phyloP scores from a whole-genome alignment of 2,329 filamentous ascomycete species.

The Fusarium mundagurra region DNA sequence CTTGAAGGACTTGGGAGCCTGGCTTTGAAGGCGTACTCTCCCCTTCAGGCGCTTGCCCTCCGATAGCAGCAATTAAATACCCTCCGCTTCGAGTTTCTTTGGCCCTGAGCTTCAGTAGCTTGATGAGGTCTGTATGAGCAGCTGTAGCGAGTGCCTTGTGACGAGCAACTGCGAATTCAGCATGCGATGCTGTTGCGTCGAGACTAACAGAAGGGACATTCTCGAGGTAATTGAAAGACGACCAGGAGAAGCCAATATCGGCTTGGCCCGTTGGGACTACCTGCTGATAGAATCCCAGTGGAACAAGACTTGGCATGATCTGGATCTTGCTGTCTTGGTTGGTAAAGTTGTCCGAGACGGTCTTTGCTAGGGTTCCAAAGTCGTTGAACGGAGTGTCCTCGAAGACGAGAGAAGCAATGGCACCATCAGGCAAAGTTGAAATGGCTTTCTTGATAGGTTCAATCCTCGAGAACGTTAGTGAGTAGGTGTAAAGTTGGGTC shows the following conservation, averaged over 20 bases:
- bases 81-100: background rate
- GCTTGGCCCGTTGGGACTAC: background rate
- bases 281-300: conserved; percentile 7
- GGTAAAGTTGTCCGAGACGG: background rate
- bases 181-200: conserved; percentile 1
- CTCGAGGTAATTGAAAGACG: conserved; percentile 10
- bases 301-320: background rate
- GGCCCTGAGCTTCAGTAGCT: background rate
- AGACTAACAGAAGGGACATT: background rate
- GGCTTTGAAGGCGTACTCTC: background rate
- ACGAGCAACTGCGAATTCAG: conserved; percentile 4
- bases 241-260: conserved; percentile 5
- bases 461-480: background rate
- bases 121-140: background rate
- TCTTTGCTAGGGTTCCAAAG: conserved; percentile 13
- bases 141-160: conserved; percentile 1
- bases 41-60: background rate
- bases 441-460: background rate
- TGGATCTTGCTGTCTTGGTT: background rate
- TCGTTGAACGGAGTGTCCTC: conserved; percentile 11
- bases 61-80: background rate
- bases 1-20: background rate
- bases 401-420: background rate
- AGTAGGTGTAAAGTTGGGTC: accelerated
- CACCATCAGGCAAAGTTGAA: accelerated